Conservation (phyloP, 2,329 filamentous ascomycete genomes). For the Exophiala viscosa region DNA sequence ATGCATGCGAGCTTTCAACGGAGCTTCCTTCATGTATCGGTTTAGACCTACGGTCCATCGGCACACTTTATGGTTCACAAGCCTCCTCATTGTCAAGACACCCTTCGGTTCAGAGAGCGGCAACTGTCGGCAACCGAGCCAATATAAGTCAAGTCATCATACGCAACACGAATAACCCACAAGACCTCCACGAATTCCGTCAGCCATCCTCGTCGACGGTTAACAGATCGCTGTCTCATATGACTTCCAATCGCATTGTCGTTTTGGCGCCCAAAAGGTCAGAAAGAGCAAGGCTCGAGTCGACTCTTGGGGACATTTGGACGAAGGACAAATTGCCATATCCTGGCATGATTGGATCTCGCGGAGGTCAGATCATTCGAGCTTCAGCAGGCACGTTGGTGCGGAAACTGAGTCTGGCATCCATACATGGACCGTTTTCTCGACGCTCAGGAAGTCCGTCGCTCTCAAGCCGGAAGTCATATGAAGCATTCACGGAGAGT, state of each 20-base stretch:
- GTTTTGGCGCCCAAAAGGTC: conserved; percentile 70
- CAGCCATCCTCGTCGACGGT: conserved; percentile 44
- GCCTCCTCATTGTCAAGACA: conserved; percentile 44
- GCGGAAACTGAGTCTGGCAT: conserved; percentile 79
- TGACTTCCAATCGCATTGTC: conserved; percentile 65
- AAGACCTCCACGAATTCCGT: conserved; percentile 49
- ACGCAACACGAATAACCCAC: conserved; percentile 73
- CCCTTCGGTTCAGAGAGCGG: conserved; percentile 73
- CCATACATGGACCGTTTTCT: conserved; percentile 71
- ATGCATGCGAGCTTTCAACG: conserved; percentile 5
- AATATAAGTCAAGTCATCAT: conserved; percentile 74
- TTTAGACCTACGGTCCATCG: conserved; percentile 69
- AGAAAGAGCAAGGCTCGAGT: conserved; percentile 74
- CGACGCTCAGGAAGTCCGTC: conserved; percentile 63
- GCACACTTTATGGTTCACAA: conserved; percentile 69
- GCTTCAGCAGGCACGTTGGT: conserved; percentile 82
- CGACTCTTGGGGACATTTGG: conserved; percentile 73
- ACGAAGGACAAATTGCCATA: conserved; percentile 75
- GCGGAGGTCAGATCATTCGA: conserved; percentile 67
- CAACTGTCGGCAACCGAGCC: conserved; percentile 66
- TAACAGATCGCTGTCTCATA: conserved; percentile 73
- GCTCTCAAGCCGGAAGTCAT: conserved; percentile 31
- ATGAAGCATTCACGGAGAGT: conserved; percentile 21
- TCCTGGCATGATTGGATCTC: conserved; percentile 70
- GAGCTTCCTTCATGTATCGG: conserved; percentile 61